Evolutionary conservation across 192 early-diverging fungal species (phyloP).

Genomic region (Rhizophagus clarus): DNA sequence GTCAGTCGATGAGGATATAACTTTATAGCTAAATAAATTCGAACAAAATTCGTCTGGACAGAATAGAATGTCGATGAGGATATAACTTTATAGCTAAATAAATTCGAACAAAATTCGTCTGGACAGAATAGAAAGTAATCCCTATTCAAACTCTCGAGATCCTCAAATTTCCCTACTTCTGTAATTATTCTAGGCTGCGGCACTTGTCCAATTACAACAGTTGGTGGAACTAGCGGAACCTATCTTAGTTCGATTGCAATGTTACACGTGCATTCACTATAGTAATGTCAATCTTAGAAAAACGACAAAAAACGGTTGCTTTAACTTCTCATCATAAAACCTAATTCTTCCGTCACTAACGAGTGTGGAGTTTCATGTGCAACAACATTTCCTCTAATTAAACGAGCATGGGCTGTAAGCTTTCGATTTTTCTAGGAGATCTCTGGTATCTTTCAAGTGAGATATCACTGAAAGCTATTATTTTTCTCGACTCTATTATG

Average conservation of each 20-base stretch:
- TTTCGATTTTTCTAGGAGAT: too few species aligned
- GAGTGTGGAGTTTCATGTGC: too few species aligned
- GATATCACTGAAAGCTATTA: too few species aligned
- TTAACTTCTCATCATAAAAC: too few species aligned
- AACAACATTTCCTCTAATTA: too few species aligned
- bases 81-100: background rate
- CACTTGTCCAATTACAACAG: background rate
- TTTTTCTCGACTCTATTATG: too few species aligned
- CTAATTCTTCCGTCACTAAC: too few species aligned
- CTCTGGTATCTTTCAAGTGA: too few species aligned
- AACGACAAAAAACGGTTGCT: too few species aligned
- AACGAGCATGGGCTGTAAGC: too few species aligned
- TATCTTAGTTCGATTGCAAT: background rate
- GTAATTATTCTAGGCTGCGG: slow-evolving; percentile 15
- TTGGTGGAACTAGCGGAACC: background rate
- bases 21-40: background rate
- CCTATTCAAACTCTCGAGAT: background rate
- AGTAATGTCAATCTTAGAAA: background rate
- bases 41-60: background rate
- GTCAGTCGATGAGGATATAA: too few species aligned
- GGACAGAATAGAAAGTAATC: background rate
- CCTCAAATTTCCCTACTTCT: slow-evolving; percentile 9
- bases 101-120: background rate
- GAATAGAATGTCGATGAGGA: too few species aligned
- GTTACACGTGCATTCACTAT: background rate